Percentiles rank a stretch among this genome's conserved stretches.
Evolutionary conservation across 306 rosid genomes (phyloP).

Genomic region (Castanea crenata): DNA sequence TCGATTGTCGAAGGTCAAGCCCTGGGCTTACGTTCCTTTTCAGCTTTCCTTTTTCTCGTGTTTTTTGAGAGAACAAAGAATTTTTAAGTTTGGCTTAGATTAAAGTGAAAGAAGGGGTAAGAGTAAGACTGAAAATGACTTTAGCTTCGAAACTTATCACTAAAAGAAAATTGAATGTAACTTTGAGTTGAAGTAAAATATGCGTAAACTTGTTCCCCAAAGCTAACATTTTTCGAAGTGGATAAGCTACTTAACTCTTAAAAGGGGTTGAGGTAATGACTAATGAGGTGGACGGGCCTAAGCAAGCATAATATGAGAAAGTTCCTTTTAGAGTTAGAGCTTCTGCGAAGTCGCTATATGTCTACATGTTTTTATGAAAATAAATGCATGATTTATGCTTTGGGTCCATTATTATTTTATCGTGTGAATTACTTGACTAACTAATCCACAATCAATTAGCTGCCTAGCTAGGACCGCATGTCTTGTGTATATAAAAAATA

Average conservation of each 20-base stretch:
- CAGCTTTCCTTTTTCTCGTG: too few species aligned
- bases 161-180: not conserved
- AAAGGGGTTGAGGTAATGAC: not conserved
- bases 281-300: not conserved
- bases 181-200: not conserved
- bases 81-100: too few species aligned
- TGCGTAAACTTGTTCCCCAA: not conserved
- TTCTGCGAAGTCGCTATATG: not conserved
- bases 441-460: constrained; percentile 26
- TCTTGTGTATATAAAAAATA: constrained; percentile 17
- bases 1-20: too few species aligned
- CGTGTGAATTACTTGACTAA: constrained; percentile 18
- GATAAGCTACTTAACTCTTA: not conserved
- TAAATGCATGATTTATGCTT: too few species aligned
- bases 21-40: too few species aligned
- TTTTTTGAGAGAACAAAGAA: too few species aligned
- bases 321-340: not conserved
- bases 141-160: not conserved
- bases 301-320: not conserved
- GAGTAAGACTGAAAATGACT: too few species aligned
- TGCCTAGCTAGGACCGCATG: constrained; percentile 12
- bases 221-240: not conserved
- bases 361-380: not conserved
- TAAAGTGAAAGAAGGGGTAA: too few species aligned
- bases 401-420: not conserved